Evolutionary conservation across 1,284 basidiomycete genomes (phyloP).

Genomic region (Ustilago nuda): DNA sequence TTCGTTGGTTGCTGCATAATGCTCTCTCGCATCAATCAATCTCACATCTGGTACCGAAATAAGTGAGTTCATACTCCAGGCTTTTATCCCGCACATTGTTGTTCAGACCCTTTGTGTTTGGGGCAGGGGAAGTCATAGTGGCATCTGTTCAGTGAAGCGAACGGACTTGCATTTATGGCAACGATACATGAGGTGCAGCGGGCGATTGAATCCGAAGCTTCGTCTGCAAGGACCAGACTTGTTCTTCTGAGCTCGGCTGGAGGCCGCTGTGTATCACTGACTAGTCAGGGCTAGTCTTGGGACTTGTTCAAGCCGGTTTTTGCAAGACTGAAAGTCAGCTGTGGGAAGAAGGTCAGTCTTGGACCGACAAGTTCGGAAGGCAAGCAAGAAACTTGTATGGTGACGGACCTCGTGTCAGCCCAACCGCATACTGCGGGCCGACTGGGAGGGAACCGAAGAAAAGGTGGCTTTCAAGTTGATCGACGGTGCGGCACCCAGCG

Average conservation of each 20-base stretch:
- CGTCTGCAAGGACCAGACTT: neutral
- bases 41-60: conserved; percentile 5
- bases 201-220: neutral
- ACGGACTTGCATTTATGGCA: neutral
- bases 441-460: neutral
- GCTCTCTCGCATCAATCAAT: neutral
- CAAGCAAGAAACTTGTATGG: neutral
- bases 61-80: neutral
- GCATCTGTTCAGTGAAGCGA: neutral
- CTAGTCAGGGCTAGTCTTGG: neutral
- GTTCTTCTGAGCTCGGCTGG: neutral
- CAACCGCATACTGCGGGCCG: neutral
- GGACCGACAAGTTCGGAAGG: neutral
- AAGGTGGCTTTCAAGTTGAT: neutral
- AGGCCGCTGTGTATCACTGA: neutral
- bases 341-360: neutral
- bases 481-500: neutral
- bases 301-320: neutral
- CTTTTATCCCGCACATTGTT: neutral
- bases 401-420: neutral
- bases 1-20: neutral
- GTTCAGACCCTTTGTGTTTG: neutral
- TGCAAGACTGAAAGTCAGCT: neutral
- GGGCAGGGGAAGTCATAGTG: neutral
- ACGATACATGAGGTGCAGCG: neutral